Percentiles rank a stretch among this genome's conserved stretches.
Conservation (phyloP, 2,329 filamentous ascomycete species). For the Neurospora sp. region DNA sequence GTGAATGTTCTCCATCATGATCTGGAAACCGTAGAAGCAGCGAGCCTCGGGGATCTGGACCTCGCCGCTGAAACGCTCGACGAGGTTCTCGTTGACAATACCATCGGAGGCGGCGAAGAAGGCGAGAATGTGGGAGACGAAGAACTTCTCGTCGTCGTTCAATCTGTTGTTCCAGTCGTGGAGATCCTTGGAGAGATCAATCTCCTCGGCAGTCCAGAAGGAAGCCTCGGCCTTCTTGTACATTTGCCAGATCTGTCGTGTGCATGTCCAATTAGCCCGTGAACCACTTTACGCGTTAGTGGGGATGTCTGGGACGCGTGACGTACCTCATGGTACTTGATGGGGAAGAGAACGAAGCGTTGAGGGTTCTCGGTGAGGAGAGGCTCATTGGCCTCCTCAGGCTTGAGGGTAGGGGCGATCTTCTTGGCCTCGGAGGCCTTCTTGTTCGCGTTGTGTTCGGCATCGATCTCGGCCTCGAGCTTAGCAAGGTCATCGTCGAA, state of each 20-base stretch:
- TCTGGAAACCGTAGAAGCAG: constrained; percentile 99
- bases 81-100: constrained; percentile 98
- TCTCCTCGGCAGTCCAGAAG: constrained; percentile 99
- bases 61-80: constrained; percentile 94
- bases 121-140: constrained; percentile 94
- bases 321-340: constrained; percentile 98
- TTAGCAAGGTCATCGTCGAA: constrained; percentile 40
- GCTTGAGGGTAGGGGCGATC: constrained; percentile 45
- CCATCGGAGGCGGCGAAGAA: constrained; percentile 99
- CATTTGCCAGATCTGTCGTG: constrained; percentile 92
- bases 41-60: constrained; percentile 96
- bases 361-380: constrained; percentile 91
- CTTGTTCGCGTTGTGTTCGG: constrained; percentile 46
- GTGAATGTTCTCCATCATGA: constrained; percentile 99
- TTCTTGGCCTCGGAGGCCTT: constrained; percentile 37
- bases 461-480: constrained; percentile 45
- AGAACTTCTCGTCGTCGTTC: constrained; percentile 95
- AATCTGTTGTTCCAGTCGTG: constrained; percentile 99
- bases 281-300: constrained; percentile 59
- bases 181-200: constrained; percentile 96
- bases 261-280: constrained; percentile 27
- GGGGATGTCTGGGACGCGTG: constrained; percentile 26
- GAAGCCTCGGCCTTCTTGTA: constrained; percentile 99
- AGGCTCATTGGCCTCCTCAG: constrained; percentile 73
- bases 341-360: constrained; percentile 95